Evolutionary conservation across 495 filamentous ascomycete species (phyloP).

Genomic region (Clohesyomyces aquaticus): DNA sequence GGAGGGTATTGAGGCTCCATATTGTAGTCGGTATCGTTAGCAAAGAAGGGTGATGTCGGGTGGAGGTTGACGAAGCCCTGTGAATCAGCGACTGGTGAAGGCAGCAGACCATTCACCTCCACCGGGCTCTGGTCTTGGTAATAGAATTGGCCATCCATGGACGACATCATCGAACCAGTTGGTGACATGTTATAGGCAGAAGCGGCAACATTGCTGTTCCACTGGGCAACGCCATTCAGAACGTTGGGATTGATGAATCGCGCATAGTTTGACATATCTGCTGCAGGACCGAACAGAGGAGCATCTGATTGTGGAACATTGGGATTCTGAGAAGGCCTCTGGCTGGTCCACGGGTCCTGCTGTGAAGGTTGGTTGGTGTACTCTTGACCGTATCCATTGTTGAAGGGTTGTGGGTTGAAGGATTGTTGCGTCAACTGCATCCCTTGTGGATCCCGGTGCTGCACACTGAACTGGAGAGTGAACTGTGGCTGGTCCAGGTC

Average conservation of each 20-base stretch:
- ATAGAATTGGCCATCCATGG: background rate
- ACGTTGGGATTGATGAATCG: constrained; percentile 12
- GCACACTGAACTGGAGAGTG: constrained; percentile 5
- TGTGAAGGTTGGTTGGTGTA: constrained; percentile 24
- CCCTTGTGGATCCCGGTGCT: constrained; percentile 9
- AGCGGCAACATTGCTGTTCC: constrained; percentile 20
- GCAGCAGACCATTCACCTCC: constrained; percentile 3
- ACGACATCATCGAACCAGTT: constrained; percentile 5
- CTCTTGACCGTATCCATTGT: constrained; percentile 11
- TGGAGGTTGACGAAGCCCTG: constrained; percentile 26
- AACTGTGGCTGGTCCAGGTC: constrained; percentile 5
- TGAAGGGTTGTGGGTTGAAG: constrained; percentile 14
- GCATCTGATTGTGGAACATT: constrained; percentile 21
- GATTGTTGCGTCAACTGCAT: constrained; percentile 4
- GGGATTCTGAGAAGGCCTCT: constrained; percentile 25
- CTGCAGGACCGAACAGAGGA: constrained; percentile 29
- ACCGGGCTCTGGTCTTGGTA: constrained; percentile 14
- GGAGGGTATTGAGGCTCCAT: constrained; percentile 5
- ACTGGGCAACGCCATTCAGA: constrained; percentile 20
- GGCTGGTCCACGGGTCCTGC: constrained; percentile 36
- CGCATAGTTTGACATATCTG: constrained; percentile 14
- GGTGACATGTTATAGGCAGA: constrained; percentile 17
- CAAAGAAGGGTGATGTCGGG: background rate
- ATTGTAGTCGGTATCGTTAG: constrained; percentile 2
- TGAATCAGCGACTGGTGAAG: constrained; percentile 25